Evolutionary conservation across 228 moss, liverwort and hornwort species (phyloP).

Genomic region (Sphagnum magellanicum): DNA sequence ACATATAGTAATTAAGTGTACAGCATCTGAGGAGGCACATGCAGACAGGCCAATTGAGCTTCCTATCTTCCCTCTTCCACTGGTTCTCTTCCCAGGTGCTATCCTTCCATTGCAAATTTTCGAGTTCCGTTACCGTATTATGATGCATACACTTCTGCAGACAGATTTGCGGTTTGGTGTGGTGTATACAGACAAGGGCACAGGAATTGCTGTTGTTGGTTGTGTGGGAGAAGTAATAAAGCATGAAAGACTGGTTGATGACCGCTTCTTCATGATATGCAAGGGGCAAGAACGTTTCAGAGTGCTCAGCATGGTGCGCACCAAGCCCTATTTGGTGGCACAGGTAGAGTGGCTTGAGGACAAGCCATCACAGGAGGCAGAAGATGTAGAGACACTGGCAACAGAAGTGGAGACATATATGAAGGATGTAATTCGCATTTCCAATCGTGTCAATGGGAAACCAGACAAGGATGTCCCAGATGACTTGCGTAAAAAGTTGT

Average conservation of each 20-base stretch:
- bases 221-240: conserved; percentile 97
- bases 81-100: conserved; percentile 87
- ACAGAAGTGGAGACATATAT: conserved; percentile 89
- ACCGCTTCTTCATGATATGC: conserved; percentile 99
- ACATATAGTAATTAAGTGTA: conserved; percentile 28
- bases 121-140: conserved; percentile 96
- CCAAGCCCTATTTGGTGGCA: conserved; percentile 91
- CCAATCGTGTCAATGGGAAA: conserved; percentile 93
- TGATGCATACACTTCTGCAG: conserved; percentile 99
- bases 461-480: conserved; percentile 79
- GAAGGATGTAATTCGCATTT: conserved; percentile 97
- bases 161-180: conserved; percentile 94
- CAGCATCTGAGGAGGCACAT: conserved; percentile 48
- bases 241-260: conserved; percentile 93
- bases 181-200: conserved; percentile 72
- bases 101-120: conserved; percentile 93
- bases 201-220: conserved; percentile 81
- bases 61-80: conserved; percentile 90
- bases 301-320: conserved; percentile 81
- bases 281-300: conserved; percentile 99
- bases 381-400: conserved; percentile 81
- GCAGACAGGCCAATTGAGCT: conserved; percentile 75
- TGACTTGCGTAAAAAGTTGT: conserved; percentile 80
- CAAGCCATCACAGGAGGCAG: conserved; percentile 79
- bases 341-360: conserved; percentile 96